phyloP scores from a whole-genome alignment of 306 rosid species.

The Acacia acuminata region DNA sequence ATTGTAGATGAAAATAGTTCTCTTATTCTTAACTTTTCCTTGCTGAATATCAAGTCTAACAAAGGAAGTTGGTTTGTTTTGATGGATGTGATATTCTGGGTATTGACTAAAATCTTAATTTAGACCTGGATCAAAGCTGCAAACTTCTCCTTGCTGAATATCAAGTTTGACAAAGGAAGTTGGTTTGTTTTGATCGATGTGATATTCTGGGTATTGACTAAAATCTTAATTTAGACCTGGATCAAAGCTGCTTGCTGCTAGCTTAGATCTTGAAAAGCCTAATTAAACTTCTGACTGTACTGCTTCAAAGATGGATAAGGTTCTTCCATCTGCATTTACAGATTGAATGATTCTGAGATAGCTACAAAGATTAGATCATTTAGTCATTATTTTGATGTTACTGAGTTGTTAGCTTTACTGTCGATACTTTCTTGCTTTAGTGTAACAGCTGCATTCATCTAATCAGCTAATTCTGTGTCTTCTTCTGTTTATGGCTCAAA shows the following conservation, averaged over 20 bases:
- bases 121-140: no score
- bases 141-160: neutral
- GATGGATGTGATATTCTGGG: neutral
- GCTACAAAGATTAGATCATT: neutral
- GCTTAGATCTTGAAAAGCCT: neutral
- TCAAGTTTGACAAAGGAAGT: neutral
- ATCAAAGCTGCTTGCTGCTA: neutral
- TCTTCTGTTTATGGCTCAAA: neutral
- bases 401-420: constrained; percentile 8
- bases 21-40: neutral
- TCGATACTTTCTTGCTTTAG: neutral
- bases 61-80: neutral
- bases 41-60: neutral
- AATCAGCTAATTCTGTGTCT: neutral
- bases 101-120: neutral
- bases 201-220: neutral
- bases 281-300: neutral
- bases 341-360: neutral
- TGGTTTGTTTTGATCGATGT: neutral
- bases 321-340: neutral
- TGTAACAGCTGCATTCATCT: neutral
- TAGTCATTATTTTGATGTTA: neutral
- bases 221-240: neutral
- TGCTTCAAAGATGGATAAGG: neutral
- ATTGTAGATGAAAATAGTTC: neutral